Evolutionary conservation across 805 yeast species (phyloP), one percentile per base, ranked within the genome.

Genomic region (Pichia insulana): DNA sequence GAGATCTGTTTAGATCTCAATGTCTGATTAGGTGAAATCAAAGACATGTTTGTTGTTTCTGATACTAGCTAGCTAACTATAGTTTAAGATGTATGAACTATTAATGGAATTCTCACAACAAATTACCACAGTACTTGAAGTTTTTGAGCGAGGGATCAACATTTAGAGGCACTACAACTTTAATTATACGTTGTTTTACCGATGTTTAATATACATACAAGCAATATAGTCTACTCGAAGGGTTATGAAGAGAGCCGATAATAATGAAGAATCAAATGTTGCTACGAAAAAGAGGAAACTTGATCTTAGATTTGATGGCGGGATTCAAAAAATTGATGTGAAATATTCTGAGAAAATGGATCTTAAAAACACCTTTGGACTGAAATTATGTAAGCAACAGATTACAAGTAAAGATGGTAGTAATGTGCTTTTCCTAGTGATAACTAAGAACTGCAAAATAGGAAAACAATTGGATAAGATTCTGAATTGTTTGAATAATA

Each of bases 1-100:
- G 50, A 41, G 19, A 58, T 55, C 44, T 59, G 64, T 37, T 62
- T 49, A 35, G 55, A 58, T 37, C 64, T 49, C 19, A 59, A 49
- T 27, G 53, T 46, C 19, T 44, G 49, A 8, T 47, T 37, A 8
- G 47, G 41, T 1, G 43, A 42, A 9, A 50, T 42, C 18, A 52
- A 31, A 11, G 56, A 52, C 55, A 52, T 52, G 17, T 17, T 37
- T 26, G 8, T 33, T 5, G 5, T 20, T 18, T 18, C 15, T 18
- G 20, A 28, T 35, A 16, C 4, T 12, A 7, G 20, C 22, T 22
- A 6, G 25, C 8, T 22, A 22, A 22, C 7, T 22, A 5, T 6
- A 22, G 25, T 22, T n/a, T n/a, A n/a, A n/a, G n/a, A n/a, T n/a
- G n/a, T n/a, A n/a, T n/a, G n/a, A n/a, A n/a, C n/a, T n/a, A n/a